A percentile compares a stretch with the other conserved stretches of the same genome.
Evolutionary conservation across 2,329 filamentous ascomycete species (phyloP).

Genomic region (Fusarium sp.): DNA sequence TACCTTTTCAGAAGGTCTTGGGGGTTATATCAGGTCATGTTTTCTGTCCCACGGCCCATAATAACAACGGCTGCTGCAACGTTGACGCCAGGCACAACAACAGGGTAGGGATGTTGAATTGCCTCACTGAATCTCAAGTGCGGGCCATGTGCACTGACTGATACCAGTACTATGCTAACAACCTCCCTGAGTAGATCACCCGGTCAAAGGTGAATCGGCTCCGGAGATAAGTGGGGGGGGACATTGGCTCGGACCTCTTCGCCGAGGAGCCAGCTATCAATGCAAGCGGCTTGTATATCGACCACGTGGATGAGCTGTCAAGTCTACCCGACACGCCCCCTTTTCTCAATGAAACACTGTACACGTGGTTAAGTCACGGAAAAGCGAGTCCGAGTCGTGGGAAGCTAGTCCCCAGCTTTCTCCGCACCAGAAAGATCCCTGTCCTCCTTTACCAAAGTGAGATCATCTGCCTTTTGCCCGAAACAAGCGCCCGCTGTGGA

Average conservation of each 20-base stretch:
- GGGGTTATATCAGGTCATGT: neutral
- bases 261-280: neutral
- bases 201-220: neutral
- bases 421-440: neutral
- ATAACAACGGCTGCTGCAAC: neutral
- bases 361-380: neutral
- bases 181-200: neutral
- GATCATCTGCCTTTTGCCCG: slow-evolving; percentile 11
- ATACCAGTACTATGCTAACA: neutral
- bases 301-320: slow-evolving; percentile 3
- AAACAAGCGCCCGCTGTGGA: slow-evolving; percentile 1
- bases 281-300: neutral
- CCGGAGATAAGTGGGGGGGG: neutral
- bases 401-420: slow-evolving; percentile 2
- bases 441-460: neutral
- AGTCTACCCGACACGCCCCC: neutral
- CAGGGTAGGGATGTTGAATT: neutral
- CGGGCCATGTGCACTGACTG: neutral
- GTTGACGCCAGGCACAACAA: neutral
- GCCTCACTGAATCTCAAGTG: neutral
- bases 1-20: neutral
- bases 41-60: neutral
- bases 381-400: neutral
- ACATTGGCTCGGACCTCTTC: neutral
- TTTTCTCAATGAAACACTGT: neutral